Percentiles rank a stretch among this genome's conserved stretches.
phyloP scores from a whole-genome alignment of 306 rosid genomes.

The Cucurbita pepo region DNA sequence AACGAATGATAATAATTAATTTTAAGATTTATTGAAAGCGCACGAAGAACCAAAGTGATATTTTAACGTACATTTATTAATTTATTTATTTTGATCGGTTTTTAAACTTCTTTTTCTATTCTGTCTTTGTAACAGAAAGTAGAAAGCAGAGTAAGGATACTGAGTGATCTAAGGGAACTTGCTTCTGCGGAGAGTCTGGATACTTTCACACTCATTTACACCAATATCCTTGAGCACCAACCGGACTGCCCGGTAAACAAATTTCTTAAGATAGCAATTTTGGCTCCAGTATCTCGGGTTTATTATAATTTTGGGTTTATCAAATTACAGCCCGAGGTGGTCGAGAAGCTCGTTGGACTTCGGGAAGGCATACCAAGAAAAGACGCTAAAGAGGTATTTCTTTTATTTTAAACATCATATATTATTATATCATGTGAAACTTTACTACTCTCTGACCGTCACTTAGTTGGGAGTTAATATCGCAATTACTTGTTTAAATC shows the following conservation, averaged over 20 bases:
- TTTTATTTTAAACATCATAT: background rate
- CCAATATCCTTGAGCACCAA: conserved; percentile 91
- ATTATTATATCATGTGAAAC: background rate
- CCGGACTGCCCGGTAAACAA: conserved; percentile 91
- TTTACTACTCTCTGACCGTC: no score
- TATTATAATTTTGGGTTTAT: conserved; percentile 6
- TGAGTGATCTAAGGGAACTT: conserved; percentile 83
- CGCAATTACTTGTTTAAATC: background rate
- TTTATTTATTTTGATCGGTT: background rate
- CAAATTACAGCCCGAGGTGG: conserved; percentile 72
- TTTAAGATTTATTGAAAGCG: no score
- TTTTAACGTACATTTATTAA: background rate
- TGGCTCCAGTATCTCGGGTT: background rate
- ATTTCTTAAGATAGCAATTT: background rate
- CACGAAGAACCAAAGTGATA: no score
- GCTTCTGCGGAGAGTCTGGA: conserved; percentile 97
- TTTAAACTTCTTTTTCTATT: conserved; percentile 6
- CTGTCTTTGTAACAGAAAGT: conserved; percentile 53
- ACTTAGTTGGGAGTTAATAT: no score
- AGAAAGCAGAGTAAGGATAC: conserved; percentile 61
- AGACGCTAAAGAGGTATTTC: conserved; percentile 95
- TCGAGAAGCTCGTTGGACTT: conserved; percentile 81
- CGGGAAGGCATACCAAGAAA: conserved; percentile 96
- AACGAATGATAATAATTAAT: no score
- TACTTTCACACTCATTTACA: conserved; percentile 70